phyloP scores from a whole-genome alignment of 108 stramenopile species.

The Conticribra guillardii region DNA sequence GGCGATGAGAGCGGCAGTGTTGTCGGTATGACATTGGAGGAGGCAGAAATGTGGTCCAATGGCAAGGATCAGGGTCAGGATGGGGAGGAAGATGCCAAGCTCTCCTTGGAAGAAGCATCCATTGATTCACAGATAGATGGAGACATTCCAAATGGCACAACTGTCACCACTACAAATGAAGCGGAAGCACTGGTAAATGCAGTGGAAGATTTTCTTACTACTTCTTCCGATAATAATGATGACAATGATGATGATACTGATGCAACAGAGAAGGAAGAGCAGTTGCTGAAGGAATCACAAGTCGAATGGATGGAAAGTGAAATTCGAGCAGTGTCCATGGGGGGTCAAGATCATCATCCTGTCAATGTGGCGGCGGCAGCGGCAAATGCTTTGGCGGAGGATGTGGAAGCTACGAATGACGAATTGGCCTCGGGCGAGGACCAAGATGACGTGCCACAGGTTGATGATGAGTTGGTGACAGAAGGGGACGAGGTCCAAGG shows the following conservation, averaged over 20 bases:
- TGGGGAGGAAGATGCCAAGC: conserved; percentile 6
- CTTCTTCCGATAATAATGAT: neutral
- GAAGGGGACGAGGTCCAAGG: neutral
- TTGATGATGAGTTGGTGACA: neutral
- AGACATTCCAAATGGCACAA: too few relatives aligned
- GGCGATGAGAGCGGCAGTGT: too few relatives aligned
- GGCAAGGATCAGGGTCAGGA: neutral
- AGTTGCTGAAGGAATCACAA: neutral
- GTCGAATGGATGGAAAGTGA: conserved; percentile 42
- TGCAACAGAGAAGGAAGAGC: neutral
- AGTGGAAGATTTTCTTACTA: neutral
- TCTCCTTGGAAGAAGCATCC: too few relatives aligned
- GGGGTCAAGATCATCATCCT: conserved; percentile 18
- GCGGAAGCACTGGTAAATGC: neutral
- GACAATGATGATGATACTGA: neutral
- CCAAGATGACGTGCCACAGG: neutral
- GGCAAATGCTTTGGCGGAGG: neutral
- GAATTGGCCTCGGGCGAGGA: neutral
- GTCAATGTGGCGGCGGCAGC: conserved; percentile 5
- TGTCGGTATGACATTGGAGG: neutral
- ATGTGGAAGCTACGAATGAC: neutral
- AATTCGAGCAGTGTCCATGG: conserved; percentile 24
- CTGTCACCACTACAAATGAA: too few relatives aligned
- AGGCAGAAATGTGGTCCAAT: neutral
- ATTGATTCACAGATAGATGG: too few relatives aligned